phyloP scores from a whole-genome alignment of 495 filamentous ascomycete species.

The Penicillium chermesinum region DNA sequence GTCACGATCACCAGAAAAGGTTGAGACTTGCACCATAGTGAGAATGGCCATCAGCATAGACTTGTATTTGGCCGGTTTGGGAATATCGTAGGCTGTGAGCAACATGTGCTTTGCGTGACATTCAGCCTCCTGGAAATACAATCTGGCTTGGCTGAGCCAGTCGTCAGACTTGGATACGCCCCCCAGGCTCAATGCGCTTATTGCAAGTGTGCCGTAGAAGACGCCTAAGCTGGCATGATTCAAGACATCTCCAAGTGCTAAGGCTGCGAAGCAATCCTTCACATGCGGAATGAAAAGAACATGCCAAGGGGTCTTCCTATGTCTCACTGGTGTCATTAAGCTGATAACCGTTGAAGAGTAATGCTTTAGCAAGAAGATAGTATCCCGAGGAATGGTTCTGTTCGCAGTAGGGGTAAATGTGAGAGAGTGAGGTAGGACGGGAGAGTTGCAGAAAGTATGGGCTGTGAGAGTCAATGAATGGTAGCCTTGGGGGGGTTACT shows the following conservation, averaged over 20 bases:
- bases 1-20: slow-evolving; percentile 15
- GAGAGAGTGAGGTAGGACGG: slow-evolving; percentile 1
- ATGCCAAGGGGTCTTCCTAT: slow-evolving; percentile 23
- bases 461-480: background rate
- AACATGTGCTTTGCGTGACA: slow-evolving; percentile 14
- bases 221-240: slow-evolving; percentile 17
- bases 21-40: slow-evolving; percentile 19
- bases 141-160: slow-evolving; percentile 15
- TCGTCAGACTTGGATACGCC: slow-evolving; percentile 14
- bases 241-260: slow-evolving; percentile 17
- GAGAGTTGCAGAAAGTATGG: slow-evolving; percentile 1
- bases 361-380: slow-evolving; percentile 19
- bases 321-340: slow-evolving; percentile 17
- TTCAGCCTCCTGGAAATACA: slow-evolving; percentile 15
- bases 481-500: background rate
- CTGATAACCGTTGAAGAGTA: slow-evolving; percentile 18
- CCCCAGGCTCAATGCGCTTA: slow-evolving; percentile 21
- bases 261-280: slow-evolving; percentile 19
- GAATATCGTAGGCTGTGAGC: slow-evolving; percentile 14
- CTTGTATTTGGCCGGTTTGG: slow-evolving; percentile 25
- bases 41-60: slow-evolving; percentile 26
- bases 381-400: slow-evolving; percentile 14
- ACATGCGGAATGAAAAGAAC: slow-evolving; percentile 20
- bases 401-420: slow-evolving; percentile 1
- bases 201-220: slow-evolving; percentile 20